Percentiles rank a stretch among this genome's conserved stretches.
These are phyloP conservation scores for Neopestalotiopsis sp. DNA, from an alignment of 2,329 filamentous ascomycete genomes.

Conservation along the genomic window DNA sequence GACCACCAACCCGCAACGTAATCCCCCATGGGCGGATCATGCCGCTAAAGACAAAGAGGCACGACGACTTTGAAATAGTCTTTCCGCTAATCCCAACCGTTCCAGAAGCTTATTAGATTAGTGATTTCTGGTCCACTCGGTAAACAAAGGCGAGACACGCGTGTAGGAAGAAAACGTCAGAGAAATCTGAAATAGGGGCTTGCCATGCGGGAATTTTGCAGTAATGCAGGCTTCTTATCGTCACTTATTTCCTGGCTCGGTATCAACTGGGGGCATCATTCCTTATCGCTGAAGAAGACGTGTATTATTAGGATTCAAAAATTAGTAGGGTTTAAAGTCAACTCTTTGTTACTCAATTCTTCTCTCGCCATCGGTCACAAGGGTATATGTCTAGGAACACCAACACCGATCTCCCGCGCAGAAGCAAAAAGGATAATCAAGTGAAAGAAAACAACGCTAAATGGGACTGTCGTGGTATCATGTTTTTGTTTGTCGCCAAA, in stretches of 20 bases:
- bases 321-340: neutral
- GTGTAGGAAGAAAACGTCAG: neutral
- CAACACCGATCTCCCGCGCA: neutral
- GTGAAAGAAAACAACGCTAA: neutral
- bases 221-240: neutral
- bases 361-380: neutral
- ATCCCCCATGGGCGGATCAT: neutral
- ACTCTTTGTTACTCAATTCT: neutral
- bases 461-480: neutral
- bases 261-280: neutral
- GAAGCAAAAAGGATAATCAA: neutral
- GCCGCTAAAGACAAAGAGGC: neutral
- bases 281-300: neutral
- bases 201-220: neutral
- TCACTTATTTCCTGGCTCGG: neutral
- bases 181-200: neutral
- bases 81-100: neutral
- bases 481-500: neutral
- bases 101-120: neutral
- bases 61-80: neutral
- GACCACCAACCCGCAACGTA: neutral
- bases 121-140: neutral
- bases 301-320: neutral
- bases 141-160: neutral
- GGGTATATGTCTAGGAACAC: conserved; percentile 2